phyloP scores from a whole-genome alignment of 1,284 basidiomycete genomes.

The Stygiomarasmius scandens region DNA sequence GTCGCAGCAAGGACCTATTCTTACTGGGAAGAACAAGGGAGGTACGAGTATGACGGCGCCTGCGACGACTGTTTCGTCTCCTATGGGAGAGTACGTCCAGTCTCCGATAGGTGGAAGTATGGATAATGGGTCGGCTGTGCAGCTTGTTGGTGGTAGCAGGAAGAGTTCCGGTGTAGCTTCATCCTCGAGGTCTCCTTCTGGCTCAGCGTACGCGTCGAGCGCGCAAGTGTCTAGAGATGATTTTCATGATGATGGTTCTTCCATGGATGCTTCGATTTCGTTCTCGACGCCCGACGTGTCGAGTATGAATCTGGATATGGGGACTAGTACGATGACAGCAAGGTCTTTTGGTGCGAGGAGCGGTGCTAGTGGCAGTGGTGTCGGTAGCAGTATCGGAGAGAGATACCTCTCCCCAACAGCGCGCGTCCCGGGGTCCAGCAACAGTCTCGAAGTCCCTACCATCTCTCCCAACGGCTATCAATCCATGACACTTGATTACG shows the following conservation, averaged over 20 bases:
- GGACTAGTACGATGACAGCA: too few relatives aligned
- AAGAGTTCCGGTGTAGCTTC: not conserved
- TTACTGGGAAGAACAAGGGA: not conserved
- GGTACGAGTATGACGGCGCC: not conserved
- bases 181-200: not conserved
- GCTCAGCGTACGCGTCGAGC: not conserved
- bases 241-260: conserved; percentile 12
- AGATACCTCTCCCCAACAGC: not conserved
- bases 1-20: not conserved
- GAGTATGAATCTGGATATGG: not conserved
- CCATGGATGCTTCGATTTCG: conserved; percentile 27
- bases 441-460: not conserved
- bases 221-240: not conserved
- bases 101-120: not conserved
- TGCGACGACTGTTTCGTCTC: not conserved
- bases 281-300: too few relatives aligned
- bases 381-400: too few relatives aligned
- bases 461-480: not conserved
- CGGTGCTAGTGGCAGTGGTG: too few relatives aligned
- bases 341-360: too few relatives aligned
- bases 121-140: not conserved
- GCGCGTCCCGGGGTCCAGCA: not conserved
- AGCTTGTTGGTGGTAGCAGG: not conserved
- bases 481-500: not conserved
- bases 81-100: not conserved